These are phyloP conservation scores for Hyphodiscus sp. DNA, from an alignment of 2,329 filamentous ascomycete species.

Conservation along the genomic window DNA sequence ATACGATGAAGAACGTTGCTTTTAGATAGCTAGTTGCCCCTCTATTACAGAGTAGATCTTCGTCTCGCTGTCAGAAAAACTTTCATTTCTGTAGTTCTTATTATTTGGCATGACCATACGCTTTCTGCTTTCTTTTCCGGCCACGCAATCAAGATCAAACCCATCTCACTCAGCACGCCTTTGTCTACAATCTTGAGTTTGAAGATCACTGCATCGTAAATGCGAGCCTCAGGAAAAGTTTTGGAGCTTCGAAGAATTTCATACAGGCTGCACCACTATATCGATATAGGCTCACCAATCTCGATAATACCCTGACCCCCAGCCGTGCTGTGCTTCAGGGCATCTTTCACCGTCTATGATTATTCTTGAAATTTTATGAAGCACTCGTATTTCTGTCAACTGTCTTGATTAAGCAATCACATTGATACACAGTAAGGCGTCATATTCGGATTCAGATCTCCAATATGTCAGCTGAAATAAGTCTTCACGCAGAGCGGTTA, in stretches of 20 bases:
- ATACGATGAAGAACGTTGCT: too few species aligned
- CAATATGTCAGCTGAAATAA: not conserved
- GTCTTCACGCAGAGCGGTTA: not conserved
- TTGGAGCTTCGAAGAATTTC: not conserved
- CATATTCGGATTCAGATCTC: not conserved
- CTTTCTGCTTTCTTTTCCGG: too few species aligned
- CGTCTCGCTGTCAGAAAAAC: too few species aligned
- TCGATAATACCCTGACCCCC: not conserved
- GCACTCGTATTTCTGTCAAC: not conserved
- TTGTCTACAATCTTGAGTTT: not conserved
- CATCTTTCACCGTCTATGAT: not conserved
- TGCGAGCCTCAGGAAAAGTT: not conserved
- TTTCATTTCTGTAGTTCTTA: too few species aligned
- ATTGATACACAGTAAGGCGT: not conserved
- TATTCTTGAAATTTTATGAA: not conserved
- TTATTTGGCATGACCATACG: too few species aligned
- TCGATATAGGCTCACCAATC: not conserved
- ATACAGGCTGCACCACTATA: not conserved
- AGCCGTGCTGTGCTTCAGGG: not conserved
- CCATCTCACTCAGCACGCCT: not conserved
- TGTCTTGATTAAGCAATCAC: not conserved
- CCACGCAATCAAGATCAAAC: slow-evolving; percentile 1
- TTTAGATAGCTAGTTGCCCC: too few species aligned
- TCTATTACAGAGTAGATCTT: too few species aligned
- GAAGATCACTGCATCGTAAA: too few species aligned